Conservation (phyloP, 495 filamentous ascomycete species). For the Astrothelium subdiscretum region DNA sequence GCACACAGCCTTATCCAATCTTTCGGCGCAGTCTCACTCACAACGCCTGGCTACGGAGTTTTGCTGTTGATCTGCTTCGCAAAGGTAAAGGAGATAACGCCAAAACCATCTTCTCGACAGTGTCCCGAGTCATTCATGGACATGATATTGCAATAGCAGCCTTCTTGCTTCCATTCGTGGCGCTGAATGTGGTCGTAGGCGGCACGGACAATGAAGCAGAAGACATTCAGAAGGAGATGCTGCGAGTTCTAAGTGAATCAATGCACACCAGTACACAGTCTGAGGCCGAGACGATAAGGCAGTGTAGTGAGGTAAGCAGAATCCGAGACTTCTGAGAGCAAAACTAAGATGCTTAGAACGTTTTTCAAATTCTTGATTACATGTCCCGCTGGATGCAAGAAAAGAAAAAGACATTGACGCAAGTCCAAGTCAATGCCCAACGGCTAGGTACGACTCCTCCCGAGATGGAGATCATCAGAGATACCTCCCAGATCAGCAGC, state of each 20-base stretch:
- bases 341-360: constrained; percentile 41
- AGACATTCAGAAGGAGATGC: constrained; percentile 60
- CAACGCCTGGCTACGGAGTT: constrained; percentile 62
- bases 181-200: constrained; percentile 64
- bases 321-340: background rate
- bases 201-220: constrained; percentile 51
- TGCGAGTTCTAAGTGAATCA: constrained; percentile 51
- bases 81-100: constrained; percentile 59
- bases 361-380: constrained; percentile 87
- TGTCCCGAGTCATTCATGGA: constrained; percentile 66
- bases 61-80: constrained; percentile 72
- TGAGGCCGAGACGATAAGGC: constrained; percentile 57
- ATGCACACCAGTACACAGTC: constrained; percentile 40
- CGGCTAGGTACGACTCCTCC: constrained; percentile 19
- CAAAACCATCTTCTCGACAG: constrained; percentile 61
- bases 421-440: constrained; percentile 19
- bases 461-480: constrained; percentile 25
- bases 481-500: constrained; percentile 42
- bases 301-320: constrained; percentile 65
- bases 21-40: constrained; percentile 56
- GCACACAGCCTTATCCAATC: constrained; percentile 54
- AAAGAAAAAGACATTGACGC: constrained; percentile 47
- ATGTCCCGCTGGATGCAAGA: constrained; percentile 78
- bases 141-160: constrained; percentile 73
- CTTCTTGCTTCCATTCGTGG: constrained; percentile 77